Evolutionary conservation across 2,329 filamentous ascomycete genomes (phyloP), one percentile per base, ranked within the genome.

Genomic region (Acrocalymma vagum): DNA sequence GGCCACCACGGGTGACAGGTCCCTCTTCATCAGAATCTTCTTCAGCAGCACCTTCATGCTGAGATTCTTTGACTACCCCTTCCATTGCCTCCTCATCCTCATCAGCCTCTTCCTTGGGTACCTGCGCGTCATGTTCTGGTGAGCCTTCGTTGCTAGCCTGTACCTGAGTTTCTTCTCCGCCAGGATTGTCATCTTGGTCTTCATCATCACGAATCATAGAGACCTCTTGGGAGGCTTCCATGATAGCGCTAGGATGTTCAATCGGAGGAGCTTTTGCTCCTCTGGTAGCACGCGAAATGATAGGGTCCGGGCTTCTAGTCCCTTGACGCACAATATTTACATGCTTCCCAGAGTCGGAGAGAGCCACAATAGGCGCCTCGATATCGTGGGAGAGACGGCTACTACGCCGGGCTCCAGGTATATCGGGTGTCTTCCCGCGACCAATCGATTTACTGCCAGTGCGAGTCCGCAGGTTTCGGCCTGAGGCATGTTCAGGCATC

Each of bases 11-110:
- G 26, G 72, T 73, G 13, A 78, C 71, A 6, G 81, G 78, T 25
- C 81, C 81, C 42, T 83, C 81, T 8, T 82, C 78, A n/a, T 84
- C 75, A 4, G 80, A 78, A 14, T 82, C 74, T 71, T 78, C 78
- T 21, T 74, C 63, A 14, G 53, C 60, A 20, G 48, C 58, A 7
- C 45, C 68, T 51, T 67, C 63, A 13, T 67, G 71, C 33, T 74
- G 67, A 13, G 71, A 71, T 49, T 74, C 73, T 37, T 72, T 66
- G 18, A 75, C 72, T 3, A 74, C 70, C 13, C 59, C 65, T 30
- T 60, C 58, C 56, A 65, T 63, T 20, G 53, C 60, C 17, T 61
- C 59, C 3, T 60, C 59, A 5, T 59, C 60, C 2, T 58, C 58
- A 3, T 51, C 62, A 18, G 60, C 61, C 11, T 69, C 62, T 3